Conservation (phyloP, 768 basidiomycete genomes). For the Termitomyces sp. region DNA sequence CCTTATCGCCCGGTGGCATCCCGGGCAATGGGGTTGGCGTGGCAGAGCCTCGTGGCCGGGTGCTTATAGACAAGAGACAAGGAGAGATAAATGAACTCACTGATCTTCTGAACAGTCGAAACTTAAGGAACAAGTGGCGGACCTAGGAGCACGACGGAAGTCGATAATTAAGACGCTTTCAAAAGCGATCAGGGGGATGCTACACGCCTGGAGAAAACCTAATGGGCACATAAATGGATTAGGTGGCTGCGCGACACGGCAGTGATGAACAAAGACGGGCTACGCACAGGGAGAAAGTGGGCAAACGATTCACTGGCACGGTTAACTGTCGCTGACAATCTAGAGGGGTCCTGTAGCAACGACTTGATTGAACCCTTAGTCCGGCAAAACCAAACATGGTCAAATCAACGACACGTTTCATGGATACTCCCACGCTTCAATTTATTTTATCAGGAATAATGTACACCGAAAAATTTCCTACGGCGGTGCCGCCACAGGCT, state of each 20-base stretch:
- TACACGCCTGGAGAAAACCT: conserved; percentile 21
- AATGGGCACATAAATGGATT: not conserved
- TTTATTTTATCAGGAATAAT: conserved; percentile 3
- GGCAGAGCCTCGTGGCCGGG: conserved; percentile 37
- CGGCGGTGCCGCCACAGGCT: conserved; percentile 29
- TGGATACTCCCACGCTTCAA: conserved; percentile 13
- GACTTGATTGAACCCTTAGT: conserved; percentile 35
- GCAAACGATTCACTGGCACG: conserved; percentile 20
- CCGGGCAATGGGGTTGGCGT: conserved; percentile 24
- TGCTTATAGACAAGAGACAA: conserved; percentile 10
- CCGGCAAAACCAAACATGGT: conserved; percentile 29
- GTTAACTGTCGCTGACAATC: conserved; percentile 36
- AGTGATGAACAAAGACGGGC: not conserved
- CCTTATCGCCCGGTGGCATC: conserved; percentile 23
- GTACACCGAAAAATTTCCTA: conserved; percentile 4
- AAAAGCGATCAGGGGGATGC: conserved; percentile 20
- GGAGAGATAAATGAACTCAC: conserved; percentile 10
- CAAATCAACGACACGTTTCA: conserved; percentile 25
- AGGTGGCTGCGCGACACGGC: not conserved
- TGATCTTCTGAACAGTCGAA: conserved; percentile 16
- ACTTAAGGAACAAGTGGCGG: conserved; percentile 15
- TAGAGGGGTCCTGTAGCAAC: conserved; percentile 38
- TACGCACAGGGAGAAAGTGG: conserved; percentile 15
- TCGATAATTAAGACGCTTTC: conserved; percentile 25
- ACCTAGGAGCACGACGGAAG: conserved; percentile 18